Conservation (phyloP, 768 basidiomycete genomes). For the Arthromyces matolae region DNA sequence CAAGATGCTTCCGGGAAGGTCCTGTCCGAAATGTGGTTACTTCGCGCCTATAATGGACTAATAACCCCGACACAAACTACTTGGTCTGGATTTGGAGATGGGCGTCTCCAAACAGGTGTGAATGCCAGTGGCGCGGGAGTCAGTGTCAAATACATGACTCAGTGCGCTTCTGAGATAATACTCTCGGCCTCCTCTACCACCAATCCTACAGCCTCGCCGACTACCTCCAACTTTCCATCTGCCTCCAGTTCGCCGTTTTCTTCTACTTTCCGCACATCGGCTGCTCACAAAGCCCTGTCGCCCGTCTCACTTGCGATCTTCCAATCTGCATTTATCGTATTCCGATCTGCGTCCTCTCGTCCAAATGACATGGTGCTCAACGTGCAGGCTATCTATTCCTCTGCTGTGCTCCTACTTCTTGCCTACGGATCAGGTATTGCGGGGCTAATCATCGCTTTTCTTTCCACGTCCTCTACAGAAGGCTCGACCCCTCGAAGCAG, state of each 20-base stretch:
- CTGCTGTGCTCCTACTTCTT: conserved; percentile 36
- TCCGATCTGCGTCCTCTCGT: conserved; percentile 28
- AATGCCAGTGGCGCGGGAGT: conserved; percentile 70
- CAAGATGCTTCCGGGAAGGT: conserved; percentile 62
- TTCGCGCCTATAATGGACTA: conserved; percentile 66
- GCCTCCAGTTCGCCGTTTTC: conserved; percentile 4
- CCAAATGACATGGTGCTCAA: conserved; percentile 7
- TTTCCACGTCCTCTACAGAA: conserved; percentile 42
- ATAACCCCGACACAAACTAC: conserved; percentile 49
- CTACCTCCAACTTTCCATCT: conserved; percentile 15
- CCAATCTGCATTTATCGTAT: conserved; percentile 33
- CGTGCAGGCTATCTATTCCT: conserved; percentile 4
- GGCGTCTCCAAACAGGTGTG: conserved; percentile 57
- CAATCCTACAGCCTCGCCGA: background rate
- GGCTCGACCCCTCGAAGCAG: conserved; percentile 20
- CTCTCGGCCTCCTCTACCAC: conserved; percentile 20
- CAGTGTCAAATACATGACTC: conserved; percentile 49
- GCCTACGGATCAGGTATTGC: conserved; percentile 58
- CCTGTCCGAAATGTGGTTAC: conserved; percentile 73
- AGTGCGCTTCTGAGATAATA: conserved; percentile 48
- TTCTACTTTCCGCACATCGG: conserved; percentile 31
- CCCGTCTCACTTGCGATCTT: conserved; percentile 41
- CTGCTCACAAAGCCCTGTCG: conserved; percentile 42
- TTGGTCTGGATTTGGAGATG: conserved; percentile 67
- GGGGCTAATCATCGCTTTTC: conserved; percentile 62